Evolutionary conservation across 257 asterid species (phyloP).

Genomic region (Henckelia pumila): DNA sequence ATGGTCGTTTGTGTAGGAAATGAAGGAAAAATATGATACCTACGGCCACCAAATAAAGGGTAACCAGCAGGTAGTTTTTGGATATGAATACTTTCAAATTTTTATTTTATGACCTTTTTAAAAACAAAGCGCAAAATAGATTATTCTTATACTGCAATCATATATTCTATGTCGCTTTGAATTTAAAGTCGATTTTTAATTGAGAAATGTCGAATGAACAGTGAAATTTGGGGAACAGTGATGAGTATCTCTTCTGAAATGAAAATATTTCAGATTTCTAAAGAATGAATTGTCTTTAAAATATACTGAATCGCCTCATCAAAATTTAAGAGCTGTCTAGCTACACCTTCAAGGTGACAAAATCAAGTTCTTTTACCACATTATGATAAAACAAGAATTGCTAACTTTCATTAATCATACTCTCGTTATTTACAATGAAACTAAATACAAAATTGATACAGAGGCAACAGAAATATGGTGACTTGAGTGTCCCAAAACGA

Average conservation of each 20-base stretch:
- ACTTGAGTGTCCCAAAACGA: conserved; percentile 25
- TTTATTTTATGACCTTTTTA: too few species aligned
- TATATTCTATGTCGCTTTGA: not conserved
- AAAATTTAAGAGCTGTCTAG: too few species aligned
- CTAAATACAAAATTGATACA: conserved; percentile 38
- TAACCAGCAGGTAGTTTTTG: not conserved
- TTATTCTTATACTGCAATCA: not conserved
- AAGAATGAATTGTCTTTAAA: too few species aligned
- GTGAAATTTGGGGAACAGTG: too few species aligned
- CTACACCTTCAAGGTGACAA: too few species aligned
- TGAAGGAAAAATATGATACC: too few species aligned
- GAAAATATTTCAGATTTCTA: too few species aligned
- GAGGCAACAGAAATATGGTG: conserved; percentile 26
- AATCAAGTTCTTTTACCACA: too few species aligned
- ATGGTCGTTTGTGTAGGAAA: too few species aligned
- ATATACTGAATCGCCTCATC: not conserved
- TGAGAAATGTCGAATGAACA: not conserved
- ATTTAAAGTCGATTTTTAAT: not conserved
- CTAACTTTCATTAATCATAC: not conserved
- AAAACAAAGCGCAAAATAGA: not conserved
- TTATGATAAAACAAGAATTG: not conserved
- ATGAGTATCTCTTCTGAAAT: too few species aligned
- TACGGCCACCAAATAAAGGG: not conserved
- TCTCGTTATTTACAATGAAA: conserved; percentile 35
- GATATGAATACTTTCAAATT: too few species aligned